Base-by-base conservation (phyloP, 805 yeast genomes). In the Huiozyma naganishii region DNA sequence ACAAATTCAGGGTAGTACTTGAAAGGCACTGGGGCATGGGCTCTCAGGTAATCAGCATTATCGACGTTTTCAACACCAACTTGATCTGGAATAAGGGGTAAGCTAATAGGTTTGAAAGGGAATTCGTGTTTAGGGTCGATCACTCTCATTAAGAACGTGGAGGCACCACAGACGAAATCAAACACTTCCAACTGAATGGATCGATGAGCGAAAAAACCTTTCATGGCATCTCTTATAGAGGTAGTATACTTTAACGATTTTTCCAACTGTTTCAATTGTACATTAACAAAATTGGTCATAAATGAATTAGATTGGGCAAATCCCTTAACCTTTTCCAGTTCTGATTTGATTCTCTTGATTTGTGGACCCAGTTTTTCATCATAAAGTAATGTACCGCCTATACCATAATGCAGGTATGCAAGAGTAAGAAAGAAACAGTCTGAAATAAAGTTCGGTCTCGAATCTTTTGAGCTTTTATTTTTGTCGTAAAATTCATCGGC, bases 341-440 rank as follows among this genome's bases (percentile, higher is more conserved):
- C 68, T 35, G 62, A 64, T 51, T 71, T 68, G 27, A 76, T 52
- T 52, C 69, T 69, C 32, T 69, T 72, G 27, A 79, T 62, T 47
- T 74, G 69, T 49, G 74, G 74, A 11, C 73, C 67, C 30, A 80
- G 55, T 46, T 80, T 76, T 37, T 75, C 78, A 47, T 77, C 76
- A 39, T 68, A 70, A 38, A 77, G 71, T 45, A 74, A 64, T 0
- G 83, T 65, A 41, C 97, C 97, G 27, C 95, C 95, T 36, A 86
- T 67, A 37, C 97, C 98, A 64, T 83, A 92, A 52, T 90, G 89
- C 40, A 86, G 63, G 59, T 82, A 88, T 0, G 95, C 79, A 41
- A 83, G 68, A 6, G 89, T 77, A 44, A 92, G 60, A 55, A 73
- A 92, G 62, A 88, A 92, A 54, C 95, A 82, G 51, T 90, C 92